These are phyloP conservation scores for Beauveria medogensis DNA, from an alignment of 2,329 filamentous ascomycete species.

Conservation along the genomic window DNA sequence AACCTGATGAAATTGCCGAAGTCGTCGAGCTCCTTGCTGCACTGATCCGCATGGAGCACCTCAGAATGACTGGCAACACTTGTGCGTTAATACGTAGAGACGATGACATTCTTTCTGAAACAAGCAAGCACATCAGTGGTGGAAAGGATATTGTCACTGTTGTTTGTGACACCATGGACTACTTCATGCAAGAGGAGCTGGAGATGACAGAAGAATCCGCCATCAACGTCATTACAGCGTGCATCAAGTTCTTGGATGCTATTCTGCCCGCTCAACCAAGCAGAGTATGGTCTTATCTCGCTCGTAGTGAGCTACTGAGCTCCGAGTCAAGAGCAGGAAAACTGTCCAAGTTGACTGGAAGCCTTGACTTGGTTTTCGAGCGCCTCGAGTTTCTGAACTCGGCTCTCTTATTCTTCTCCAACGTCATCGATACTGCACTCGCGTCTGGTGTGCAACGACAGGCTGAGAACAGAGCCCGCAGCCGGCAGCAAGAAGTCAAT, in stretches of 20 bases:
- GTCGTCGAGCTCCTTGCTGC: conserved; percentile 67
- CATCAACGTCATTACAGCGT: conserved; percentile 59
- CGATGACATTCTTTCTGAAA: conserved; percentile 45
- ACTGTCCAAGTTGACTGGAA: conserved; percentile 71
- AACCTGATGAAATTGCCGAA: conserved; percentile 59
- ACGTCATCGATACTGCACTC: conserved; percentile 68
- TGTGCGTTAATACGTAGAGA: conserved; percentile 27
- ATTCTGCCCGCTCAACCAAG: conserved; percentile 68
- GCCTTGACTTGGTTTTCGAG: conserved; percentile 68
- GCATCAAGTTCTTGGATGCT: conserved; percentile 70
- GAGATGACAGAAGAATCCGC: conserved; percentile 53
- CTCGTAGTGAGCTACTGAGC: conserved; percentile 71
- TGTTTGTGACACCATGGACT: conserved; percentile 78
- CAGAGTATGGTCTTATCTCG: conserved; percentile 83
- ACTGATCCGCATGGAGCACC: conserved; percentile 48
- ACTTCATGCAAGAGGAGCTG: conserved; percentile 50
- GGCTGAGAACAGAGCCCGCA: conserved; percentile 40
- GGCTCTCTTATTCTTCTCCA: conserved; percentile 65
- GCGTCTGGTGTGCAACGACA: conserved; percentile 60
- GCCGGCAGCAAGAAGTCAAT: conserved; percentile 40
- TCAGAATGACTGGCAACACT: conserved; percentile 24
- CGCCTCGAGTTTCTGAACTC: conserved; percentile 70
- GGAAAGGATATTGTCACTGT: conserved; percentile 72
- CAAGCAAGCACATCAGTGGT: conserved; percentile 44
- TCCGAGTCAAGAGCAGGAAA: conserved; percentile 68